Base-by-base conservation (phyloP, 164 flowering plant species). In the Dillenia turbinata region DNA sequence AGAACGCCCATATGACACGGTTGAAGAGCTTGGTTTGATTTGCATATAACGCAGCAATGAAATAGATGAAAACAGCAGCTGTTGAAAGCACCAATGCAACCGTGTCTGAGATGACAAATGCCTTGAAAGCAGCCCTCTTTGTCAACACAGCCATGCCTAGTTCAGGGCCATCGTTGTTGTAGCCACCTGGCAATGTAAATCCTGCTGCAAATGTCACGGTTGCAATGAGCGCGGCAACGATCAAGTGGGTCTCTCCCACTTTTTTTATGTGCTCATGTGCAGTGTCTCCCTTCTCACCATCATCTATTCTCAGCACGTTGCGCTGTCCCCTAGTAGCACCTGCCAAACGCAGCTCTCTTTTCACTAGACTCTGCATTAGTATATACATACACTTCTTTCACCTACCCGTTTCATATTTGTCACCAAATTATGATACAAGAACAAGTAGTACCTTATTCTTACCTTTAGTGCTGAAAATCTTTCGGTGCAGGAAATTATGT, bases 141-240 rank as follows among this genome's bases (percentile, higher is more conserved):
- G 9, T 3, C 15, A 61, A 53, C 11, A 51, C 48, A n/a, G 65
- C 65, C 56, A 61, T 51, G 16, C 65, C 65, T 9, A n/a, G 10
- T 10, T 61, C 12, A 1, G 33, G 10, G 10, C 65, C 65, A 0
- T 44, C 24, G 40, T 56, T 44, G 16, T 10, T 44, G 48, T 33
- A 61, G 15, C 65, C 65, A 13, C 65, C 65, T 9, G 65, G 65
- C 11, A 61, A 16, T 24, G 65, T 52, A 15, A 61, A 61, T 33
- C 65, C 65, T 8, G 65, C 65, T 50, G 65, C 14, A 53, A 56
- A 56, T 12, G 59, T 33, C 9, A 56, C 59, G 9, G 59, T 56
- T 9, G 59, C 59, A 12, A 56, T 61, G 5, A 61, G 54, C 9
- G 65, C 19, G 0, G 65, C 56, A 7, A 61, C 56, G 2, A 61